Evolutionary conservation across 805 yeast species (phyloP).

Genomic region (Candida stauntonica): DNA sequence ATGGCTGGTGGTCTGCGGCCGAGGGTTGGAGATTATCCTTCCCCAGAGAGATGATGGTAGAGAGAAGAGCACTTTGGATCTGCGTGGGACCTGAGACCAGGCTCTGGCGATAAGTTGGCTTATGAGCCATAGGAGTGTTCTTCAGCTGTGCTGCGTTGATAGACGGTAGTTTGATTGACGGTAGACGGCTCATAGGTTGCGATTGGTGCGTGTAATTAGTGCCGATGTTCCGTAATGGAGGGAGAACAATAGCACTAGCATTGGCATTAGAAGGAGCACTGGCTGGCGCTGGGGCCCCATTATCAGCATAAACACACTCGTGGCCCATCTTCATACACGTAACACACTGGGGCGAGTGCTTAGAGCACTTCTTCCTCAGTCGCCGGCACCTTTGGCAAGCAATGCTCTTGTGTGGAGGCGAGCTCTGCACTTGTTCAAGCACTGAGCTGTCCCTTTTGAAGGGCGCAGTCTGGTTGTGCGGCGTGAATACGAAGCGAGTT

Average conservation of each 20-base stretch:
- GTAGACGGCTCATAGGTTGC: no score
- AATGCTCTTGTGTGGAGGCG: constrained; percentile 16
- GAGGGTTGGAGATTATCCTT: constrained; percentile 13
- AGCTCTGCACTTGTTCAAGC: constrained; percentile 5
- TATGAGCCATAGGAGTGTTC: constrained; percentile 4
- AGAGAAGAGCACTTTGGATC: constrained; percentile 22
- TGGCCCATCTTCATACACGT: constrained; percentile 43
- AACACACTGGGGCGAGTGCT: constrained; percentile 44
- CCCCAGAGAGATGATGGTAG: constrained; percentile 22
- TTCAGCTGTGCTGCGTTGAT: constrained; percentile 7
- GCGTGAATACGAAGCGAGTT: constrained; percentile 14
- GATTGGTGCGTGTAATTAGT: constrained; percentile 4
- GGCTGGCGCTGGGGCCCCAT: constrained; percentile 1
- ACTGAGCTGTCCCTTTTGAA: constrained; percentile 6
- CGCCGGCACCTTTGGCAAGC: constrained; percentile 28
- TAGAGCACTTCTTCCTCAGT: constrained; percentile 46
- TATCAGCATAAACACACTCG: constrained; percentile 26
- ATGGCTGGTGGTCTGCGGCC: constrained; percentile 5
- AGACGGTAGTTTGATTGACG: no score
- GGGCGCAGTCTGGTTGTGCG: constrained; percentile 16
- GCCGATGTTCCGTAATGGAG: constrained; percentile 8
- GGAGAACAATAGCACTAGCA: constrained; percentile 4
- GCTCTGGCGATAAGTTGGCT: no score
- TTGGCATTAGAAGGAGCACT: background rate
- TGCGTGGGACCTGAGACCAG: constrained; percentile 7